Base-by-base conservation (phyloP, 106 monocot genomes). In the Alisma plantagoaquatica region DNA sequence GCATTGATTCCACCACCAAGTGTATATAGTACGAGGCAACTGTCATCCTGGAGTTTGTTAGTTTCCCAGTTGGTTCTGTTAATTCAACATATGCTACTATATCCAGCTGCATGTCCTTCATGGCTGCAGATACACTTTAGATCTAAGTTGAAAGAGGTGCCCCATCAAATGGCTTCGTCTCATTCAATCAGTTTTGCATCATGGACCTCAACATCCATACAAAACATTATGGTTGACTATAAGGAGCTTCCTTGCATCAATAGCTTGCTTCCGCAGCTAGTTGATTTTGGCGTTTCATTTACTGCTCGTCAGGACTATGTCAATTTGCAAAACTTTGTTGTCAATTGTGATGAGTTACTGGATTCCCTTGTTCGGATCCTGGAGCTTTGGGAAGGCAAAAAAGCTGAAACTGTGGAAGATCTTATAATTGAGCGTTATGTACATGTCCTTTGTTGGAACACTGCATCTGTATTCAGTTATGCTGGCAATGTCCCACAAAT, bases 371-470 rank as follows among this genome's bases (percentile, higher is more conserved):
- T 77, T 31, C 54, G 61, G 65, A 70, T 98, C 52, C 70, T 98
- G 43, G 57, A 60, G 56, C 75, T 72, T 41, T 98, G 90, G 98
- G 68, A 22, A 54, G 79, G 82, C 61, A 76, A 67, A 60, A 86
- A 64, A 42, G 78, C 78, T 59, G 81, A 90, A 65, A 53, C 66
- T 7, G 60, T 67, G 11, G 98, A 82, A 29, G 71, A 82, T 32
- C 74, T 98, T 15, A 65, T 98, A 27, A 33, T 90, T 57, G 98
- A 98, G 68, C 78, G 98, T 49, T 98, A 98, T 42, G 27, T 90
- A 20, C 90, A 82, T 69, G 50, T 75, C 43, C 81, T 90, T 44
- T 90, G 84, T 38, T 98, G 81, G 90, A 69, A 63, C 44, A 77
- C 90, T 41, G 20, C 75, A 11, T 82, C 59, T 30, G 41, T 52